A percentile compares a stretch with the other conserved stretches of the same genome.
Evolutionary conservation across 805 yeast genomes (phyloP).

Genomic region (Isabelozyma gotoi): DNA sequence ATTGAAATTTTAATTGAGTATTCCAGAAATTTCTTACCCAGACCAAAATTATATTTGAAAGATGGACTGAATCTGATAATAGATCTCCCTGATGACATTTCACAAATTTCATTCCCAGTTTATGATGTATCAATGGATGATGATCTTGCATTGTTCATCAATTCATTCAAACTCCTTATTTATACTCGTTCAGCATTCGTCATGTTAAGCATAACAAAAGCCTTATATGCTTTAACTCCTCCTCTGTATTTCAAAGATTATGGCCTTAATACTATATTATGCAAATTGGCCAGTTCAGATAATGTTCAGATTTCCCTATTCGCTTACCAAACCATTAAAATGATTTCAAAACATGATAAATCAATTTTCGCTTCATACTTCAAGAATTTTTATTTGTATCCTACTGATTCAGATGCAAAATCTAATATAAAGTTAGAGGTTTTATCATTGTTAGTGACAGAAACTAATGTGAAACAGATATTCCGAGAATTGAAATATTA

Average conservation of each 20-base stretch:
- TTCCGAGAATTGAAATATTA: constrained; percentile 65
- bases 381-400: constrained; percentile 54
- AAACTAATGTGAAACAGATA: constrained; percentile 49
- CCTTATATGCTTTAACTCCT: constrained; percentile 58
- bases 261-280: constrained; percentile 50
- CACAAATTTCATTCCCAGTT: constrained; percentile 10
- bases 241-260: constrained; percentile 49
- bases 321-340: constrained; percentile 48
- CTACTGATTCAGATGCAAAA: constrained; percentile 47
- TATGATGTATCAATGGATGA: constrained; percentile 47
- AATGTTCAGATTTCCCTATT: constrained; percentile 19
- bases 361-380: constrained; percentile 31
- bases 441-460: constrained; percentile 57
- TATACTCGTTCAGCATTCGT: constrained; percentile 59
- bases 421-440: constrained; percentile 60
- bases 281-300: constrained; percentile 37
- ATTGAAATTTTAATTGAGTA: constrained; percentile 69
- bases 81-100: constrained; percentile 44
- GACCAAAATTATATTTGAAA: constrained; percentile 43
- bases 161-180: constrained; percentile 45
- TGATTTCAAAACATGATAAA: constrained; percentile 34
- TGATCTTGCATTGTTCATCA: constrained; percentile 58
- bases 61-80: constrained; percentile 28
- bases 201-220: constrained; percentile 57
- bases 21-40: constrained; percentile 56